These are phyloP conservation scores for Pythium sp. DNA, from an alignment of 352 stramenopile species.

Conservation along the genomic window DNA sequence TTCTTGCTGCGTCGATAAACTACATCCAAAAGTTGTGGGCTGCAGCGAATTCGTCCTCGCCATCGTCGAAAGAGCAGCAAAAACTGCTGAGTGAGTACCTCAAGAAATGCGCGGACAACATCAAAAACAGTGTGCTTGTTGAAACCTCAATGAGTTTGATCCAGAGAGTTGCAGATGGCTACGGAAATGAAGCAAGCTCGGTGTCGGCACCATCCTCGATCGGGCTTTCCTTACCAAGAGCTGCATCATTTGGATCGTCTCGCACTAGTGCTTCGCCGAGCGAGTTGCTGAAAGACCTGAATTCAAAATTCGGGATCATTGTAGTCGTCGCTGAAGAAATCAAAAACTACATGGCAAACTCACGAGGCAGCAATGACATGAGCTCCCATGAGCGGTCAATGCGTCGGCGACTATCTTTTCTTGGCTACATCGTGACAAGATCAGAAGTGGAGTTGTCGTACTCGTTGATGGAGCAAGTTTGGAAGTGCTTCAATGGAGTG, in stretches of 20 bases:
- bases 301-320: slow-evolving; percentile 60
- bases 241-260: slow-evolving; percentile 19
- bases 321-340: slow-evolving; percentile 58
- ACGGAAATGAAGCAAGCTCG: slow-evolving; percentile 33
- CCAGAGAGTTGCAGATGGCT: slow-evolving; percentile 56
- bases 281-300: slow-evolving; percentile 67
- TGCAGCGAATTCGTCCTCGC: slow-evolving; percentile 34
- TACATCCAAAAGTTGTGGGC: slow-evolving; percentile 66
- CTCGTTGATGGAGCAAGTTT: slow-evolving; percentile 56
- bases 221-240: slow-evolving; percentile 31
- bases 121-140: slow-evolving; percentile 47
- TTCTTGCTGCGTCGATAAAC: slow-evolving; percentile 72
- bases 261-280: slow-evolving; percentile 40
- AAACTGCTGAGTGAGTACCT: slow-evolving; percentile 73
- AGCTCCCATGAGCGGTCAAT: slow-evolving; percentile 21
- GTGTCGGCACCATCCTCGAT: slow-evolving; percentile 35
- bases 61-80: slow-evolving; percentile 67
- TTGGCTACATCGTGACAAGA: slow-evolving; percentile 72
- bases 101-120: slow-evolving; percentile 68
- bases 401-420: slow-evolving; percentile 60
- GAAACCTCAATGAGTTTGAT: slow-evolving; percentile 81
- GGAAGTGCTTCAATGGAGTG: slow-evolving; percentile 45
- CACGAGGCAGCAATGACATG: slow-evolving; percentile 1
- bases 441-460: slow-evolving; percentile 70
- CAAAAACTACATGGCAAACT: slow-evolving; percentile 32